Evolutionary conservation across 2,329 filamentous ascomycete genomes (phyloP), one percentile per base, ranked within the genome.

Genomic region (Aspergillus bombycis): DNA sequence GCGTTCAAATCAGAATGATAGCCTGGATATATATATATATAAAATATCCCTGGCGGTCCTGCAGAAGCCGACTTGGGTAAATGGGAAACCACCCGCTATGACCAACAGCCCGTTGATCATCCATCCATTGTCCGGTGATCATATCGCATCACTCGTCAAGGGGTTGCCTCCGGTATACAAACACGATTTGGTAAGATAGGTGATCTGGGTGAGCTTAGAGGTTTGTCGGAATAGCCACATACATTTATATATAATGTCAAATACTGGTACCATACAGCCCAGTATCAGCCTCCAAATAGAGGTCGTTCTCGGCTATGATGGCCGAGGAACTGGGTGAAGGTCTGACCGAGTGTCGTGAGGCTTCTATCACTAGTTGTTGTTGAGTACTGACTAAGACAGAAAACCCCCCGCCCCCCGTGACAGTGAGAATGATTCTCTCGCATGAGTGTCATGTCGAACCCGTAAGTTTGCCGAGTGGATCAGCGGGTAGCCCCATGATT

Each of bases 41-140:
- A 8, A 41, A 2, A 36, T 5, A 36, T 36, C 1, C 14, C 12
- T 36, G 30, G 30, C 10, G 34, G 10, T 12, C 4, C 43, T 45
- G n/a, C 8, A 30, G 14, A 50, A 14, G 14, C 12, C 26, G 30
- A 30, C 14, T 46, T 10, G 50, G 10, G 6, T 21, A 23, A 4
- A 36, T 21, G 9, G 30, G 16, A 54, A 54, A 21, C 12, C 26
- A 30, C 46, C 50, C 52, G 52, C 52, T 14, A 34, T 53, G n/a
- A 12, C 52, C n/a, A 54, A 36, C 50, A 32, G n/a, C 16, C 38
- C 38, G 28, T 30, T 53, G 43, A 36, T 58, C 57, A 58, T 38
- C 14, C 32, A 52, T 30, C 36, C 28, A 34, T 55, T 48, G 61
- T 62, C 61, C 32, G 61, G 61, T 62, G 61, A 62, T 62, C 56